Conservation (phyloP, 176 grass and related monocot species). For the Cocos nucifera region DNA sequence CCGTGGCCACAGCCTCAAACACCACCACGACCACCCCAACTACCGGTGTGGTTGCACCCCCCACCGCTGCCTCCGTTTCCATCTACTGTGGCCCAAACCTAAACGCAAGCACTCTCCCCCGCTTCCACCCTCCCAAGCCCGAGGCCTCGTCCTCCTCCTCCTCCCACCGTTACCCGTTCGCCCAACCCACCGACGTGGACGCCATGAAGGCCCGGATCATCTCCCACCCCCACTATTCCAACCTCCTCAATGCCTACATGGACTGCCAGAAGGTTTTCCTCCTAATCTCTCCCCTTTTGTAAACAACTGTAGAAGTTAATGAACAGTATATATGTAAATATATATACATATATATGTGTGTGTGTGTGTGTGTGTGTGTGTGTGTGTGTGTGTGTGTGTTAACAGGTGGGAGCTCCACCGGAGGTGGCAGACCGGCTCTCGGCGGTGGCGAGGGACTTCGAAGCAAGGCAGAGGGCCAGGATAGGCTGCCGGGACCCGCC, state of each 20-base stretch:
- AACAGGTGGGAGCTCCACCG: conserved; percentile 87
- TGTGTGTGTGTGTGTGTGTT: no score
- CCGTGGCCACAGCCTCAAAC: background rate
- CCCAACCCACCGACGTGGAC: conserved; percentile 38
- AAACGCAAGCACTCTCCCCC: conserved; percentile 18
- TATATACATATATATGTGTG: no score
- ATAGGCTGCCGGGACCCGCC: conserved; percentile 42
- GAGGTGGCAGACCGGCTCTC: conserved; percentile 66
- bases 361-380: no score
- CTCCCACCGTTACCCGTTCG: conserved; percentile 25
- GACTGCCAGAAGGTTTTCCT: conserved; percentile 79
- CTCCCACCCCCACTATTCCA: conserved; percentile 89
- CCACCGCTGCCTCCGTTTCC: background rate
- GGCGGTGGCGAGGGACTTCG: conserved; percentile 64
- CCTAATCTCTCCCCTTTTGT: background rate
- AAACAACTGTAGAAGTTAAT: no score
- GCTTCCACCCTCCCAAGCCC: conserved; percentile 36
- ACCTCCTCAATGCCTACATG: conserved; percentile 87
- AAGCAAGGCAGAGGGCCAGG: conserved; percentile 53
- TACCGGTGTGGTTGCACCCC: background rate
- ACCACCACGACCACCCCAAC: background rate
- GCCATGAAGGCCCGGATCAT: conserved; percentile 96
- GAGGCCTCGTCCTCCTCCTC: conserved; percentile 49
- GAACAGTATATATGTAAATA: no score
- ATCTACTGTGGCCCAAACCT: conserved; percentile 1